Conservation (phyloP, 2,329 filamentous ascomycete genomes). For the Cadophora malorum region DNA sequence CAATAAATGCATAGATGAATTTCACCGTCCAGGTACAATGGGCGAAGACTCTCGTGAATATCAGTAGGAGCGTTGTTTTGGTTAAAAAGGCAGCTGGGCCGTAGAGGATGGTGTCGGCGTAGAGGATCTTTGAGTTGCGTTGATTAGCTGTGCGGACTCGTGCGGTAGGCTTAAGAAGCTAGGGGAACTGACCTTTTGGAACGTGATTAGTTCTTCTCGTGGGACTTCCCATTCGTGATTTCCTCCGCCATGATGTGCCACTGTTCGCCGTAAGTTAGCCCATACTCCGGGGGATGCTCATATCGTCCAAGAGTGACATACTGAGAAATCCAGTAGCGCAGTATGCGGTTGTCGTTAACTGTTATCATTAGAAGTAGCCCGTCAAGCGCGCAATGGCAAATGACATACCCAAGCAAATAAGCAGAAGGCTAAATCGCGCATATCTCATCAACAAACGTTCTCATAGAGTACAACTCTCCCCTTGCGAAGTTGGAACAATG, state of each 20-base stretch:
- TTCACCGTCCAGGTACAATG: conserved; percentile 30
- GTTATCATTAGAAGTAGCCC: not conserved
- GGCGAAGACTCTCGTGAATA: conserved; percentile 40
- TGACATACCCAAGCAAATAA: not conserved
- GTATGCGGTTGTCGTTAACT: conserved; percentile 16
- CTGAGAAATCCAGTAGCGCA: conserved; percentile 13
- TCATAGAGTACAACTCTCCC: too few species aligned
- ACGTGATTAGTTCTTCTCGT: not conserved
- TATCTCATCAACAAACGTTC: not conserved
- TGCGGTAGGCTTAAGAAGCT: not conserved
- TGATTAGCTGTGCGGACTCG: not conserved
- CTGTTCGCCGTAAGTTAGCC: conserved; percentile 1
- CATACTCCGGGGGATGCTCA: not conserved
- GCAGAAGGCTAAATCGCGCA: not conserved
- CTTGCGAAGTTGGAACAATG: not conserved
- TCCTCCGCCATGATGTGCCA: conserved; percentile 23
- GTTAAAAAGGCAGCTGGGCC: conserved; percentile 36
- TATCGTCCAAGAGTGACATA: not conserved
- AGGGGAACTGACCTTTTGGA: conserved; percentile 15
- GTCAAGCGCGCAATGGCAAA: not conserved
- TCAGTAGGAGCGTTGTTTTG: conserved; percentile 40
- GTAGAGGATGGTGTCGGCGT: conserved; percentile 35
- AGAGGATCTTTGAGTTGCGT: conserved; percentile 19
- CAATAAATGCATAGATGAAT: conserved; percentile 35
- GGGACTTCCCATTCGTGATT: conserved; percentile 29